A percentile compares a stretch with the other conserved stretches of the same genome.
phyloP scores from a whole-genome alignment of 257 asterid species.

The Solanum chilense region DNA sequence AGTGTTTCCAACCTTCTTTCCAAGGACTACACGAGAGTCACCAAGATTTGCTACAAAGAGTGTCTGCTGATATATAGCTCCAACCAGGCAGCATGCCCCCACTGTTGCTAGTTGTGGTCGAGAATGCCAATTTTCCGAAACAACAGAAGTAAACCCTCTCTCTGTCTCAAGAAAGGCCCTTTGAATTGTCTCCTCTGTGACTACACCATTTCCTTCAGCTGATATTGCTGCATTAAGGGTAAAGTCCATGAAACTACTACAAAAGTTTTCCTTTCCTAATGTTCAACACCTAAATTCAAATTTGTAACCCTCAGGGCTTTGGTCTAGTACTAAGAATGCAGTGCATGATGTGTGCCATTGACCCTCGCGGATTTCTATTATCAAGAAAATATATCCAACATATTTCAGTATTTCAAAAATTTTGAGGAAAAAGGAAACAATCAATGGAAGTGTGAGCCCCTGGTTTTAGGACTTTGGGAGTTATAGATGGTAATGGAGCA shows the following conservation, averaged over 20 bases:
- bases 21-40: slow-evolving; percentile 30
- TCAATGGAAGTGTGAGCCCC: not conserved
- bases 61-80: slow-evolving; percentile 23
- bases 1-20: slow-evolving; percentile 22
- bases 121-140: slow-evolving; percentile 19
- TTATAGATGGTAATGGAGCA: not conserved
- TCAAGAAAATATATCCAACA: not conserved
- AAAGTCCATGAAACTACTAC: slow-evolving; percentile 8
- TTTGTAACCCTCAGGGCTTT: not conserved
- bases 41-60: slow-evolving; percentile 31
- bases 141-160: slow-evolving; percentile 20
- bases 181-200: slow-evolving; percentile 16
- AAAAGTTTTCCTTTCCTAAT: not conserved
- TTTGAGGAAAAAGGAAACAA: not conserved
- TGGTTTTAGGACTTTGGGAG: not conserved
- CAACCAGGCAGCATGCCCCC: slow-evolving; percentile 77
- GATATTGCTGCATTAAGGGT: slow-evolving; percentile 20
- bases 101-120: slow-evolving; percentile 72
- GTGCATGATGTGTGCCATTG: not conserved
- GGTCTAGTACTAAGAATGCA: not conserved
- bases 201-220: slow-evolving; percentile 14
- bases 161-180: slow-evolving; percentile 26
- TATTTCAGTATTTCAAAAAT: not conserved
- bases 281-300: not conserved
- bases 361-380: not conserved